Percentiles rank a stretch among this genome's conserved stretches.
Evolutionary conservation across 495 filamentous ascomycete species (phyloP).

Genomic region (Astrothelium macrocarpum): DNA sequence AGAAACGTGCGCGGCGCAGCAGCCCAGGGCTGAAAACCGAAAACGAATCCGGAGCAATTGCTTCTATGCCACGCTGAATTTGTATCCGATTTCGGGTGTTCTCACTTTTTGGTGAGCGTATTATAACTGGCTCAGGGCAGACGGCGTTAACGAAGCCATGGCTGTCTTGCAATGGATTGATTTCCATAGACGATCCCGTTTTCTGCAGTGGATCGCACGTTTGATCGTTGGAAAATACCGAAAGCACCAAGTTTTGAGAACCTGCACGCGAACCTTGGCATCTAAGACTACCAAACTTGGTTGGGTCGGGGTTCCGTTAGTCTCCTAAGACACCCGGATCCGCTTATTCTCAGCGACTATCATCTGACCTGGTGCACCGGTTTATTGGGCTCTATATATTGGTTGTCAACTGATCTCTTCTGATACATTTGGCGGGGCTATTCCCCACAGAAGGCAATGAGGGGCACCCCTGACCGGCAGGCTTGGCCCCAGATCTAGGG

Average conservation of each 20-base stretch:
- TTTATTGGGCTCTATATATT: neutral
- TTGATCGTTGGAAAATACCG: neutral
- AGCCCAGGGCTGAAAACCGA: neutral
- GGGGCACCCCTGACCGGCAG: neutral
- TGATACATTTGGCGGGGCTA: neutral
- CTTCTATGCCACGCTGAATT: neutral
- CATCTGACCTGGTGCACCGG: neutral
- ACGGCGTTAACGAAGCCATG: neutral
- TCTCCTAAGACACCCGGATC: neutral
- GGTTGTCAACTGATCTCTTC: neutral
- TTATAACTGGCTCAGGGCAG: neutral
- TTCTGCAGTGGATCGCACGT: neutral
- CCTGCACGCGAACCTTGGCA: slow-evolving; percentile 1
- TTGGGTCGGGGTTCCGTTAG: neutral
- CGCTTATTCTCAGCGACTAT: neutral
- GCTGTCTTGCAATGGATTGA: neutral
- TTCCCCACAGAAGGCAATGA: neutral
- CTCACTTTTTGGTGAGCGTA: neutral
- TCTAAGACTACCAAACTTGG: neutral
- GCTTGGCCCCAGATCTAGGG: neutral
- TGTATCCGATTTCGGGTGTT: neutral
- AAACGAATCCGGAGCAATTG: neutral
- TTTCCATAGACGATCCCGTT: neutral
- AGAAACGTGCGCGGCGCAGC: neutral
- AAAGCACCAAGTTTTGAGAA: neutral